A percentile compares a stretch with the other conserved stretches of the same genome.
Conservation (phyloP, 2,329 filamentous ascomycete genomes). For the Botrytis byssoidea region DNA sequence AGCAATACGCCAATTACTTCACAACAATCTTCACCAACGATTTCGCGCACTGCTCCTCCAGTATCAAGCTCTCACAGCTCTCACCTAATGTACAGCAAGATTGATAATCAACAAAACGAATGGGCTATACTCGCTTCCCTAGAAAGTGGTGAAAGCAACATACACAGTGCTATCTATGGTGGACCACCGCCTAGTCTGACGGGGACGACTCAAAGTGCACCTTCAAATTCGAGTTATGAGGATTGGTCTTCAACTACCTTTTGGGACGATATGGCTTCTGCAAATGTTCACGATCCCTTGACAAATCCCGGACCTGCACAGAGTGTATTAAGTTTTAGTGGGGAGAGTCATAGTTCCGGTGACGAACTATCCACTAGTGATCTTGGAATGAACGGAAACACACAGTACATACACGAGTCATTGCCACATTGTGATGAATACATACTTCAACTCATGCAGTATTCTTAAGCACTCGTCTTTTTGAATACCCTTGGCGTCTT, state of each 20-base stretch:
- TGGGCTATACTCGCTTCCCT: slow-evolving; percentile 80
- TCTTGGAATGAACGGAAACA: slow-evolving; percentile 23
- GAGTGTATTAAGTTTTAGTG: slow-evolving; percentile 58
- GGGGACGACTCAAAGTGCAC: slow-evolving; percentile 20
- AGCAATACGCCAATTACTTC: slow-evolving; percentile 48
- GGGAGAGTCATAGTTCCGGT: slow-evolving; percentile 57
- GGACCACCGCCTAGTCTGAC: slow-evolving; percentile 48
- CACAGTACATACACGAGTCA: neutral
- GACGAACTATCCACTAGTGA: slow-evolving; percentile 41
- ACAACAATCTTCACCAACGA: slow-evolving; percentile 49
- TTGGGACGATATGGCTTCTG: slow-evolving; percentile 46
- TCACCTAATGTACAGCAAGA: slow-evolving; percentile 31
- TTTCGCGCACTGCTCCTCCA: slow-evolving; percentile 35
- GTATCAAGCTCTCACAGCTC: slow-evolving; percentile 25
- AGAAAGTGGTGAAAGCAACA: slow-evolving; percentile 75
- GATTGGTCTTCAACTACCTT: slow-evolving; percentile 55
- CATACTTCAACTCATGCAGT: neutral
- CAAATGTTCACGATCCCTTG: slow-evolving; percentile 42
- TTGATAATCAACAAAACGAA: slow-evolving; percentile 52
- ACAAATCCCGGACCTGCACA: slow-evolving; percentile 42
- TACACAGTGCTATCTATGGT: slow-evolving; percentile 82
- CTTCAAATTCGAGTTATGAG: slow-evolving; percentile 30
- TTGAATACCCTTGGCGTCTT: neutral
- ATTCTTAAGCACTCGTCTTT: neutral
- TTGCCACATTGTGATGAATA: neutral